These are phyloP conservation scores for Bacidia rubella DNA, from an alignment of 495 filamentous ascomycete genomes.

Conservation along the genomic window DNA sequence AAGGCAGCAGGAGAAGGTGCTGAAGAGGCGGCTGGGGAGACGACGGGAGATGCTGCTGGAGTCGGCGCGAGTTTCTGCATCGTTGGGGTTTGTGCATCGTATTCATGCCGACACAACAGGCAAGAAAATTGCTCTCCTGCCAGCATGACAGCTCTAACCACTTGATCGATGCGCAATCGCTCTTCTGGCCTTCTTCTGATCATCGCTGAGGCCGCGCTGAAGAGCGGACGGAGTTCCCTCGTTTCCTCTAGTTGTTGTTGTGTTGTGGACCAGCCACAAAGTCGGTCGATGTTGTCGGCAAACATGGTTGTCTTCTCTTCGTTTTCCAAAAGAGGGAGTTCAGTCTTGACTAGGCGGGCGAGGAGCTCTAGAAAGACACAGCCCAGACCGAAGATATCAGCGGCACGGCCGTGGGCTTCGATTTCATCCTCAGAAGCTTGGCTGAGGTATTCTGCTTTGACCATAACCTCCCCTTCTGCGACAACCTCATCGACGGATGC, in stretches of 20 bases:
- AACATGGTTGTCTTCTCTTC: neutral
- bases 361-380: constrained; percentile 8
- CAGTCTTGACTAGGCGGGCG: neutral
- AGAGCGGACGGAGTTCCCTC: neutral
- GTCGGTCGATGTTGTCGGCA: constrained; percentile 1
- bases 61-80: too few relatives aligned
- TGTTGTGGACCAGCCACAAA: neutral
- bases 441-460: neutral
- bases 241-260: neutral
- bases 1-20: too few relatives aligned
- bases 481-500: neutral
- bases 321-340: neutral
- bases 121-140: neutral
- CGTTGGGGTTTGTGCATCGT: neutral
- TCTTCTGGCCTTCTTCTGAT: neutral
- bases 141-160: neutral
- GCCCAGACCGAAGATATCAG: constrained; percentile 7
- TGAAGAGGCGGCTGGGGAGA: too few relatives aligned
- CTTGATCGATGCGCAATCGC: neutral
- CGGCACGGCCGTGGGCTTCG: constrained; percentile 6
- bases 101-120: neutral
- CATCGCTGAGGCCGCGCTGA: neutral
- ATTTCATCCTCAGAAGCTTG: constrained; percentile 3
- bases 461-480: neutral
- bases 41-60: too few relatives aligned